phyloP scores from a whole-genome alignment of 2,329 filamentous ascomycete genomes.

The Ceratocystis harringtonii region DNA sequence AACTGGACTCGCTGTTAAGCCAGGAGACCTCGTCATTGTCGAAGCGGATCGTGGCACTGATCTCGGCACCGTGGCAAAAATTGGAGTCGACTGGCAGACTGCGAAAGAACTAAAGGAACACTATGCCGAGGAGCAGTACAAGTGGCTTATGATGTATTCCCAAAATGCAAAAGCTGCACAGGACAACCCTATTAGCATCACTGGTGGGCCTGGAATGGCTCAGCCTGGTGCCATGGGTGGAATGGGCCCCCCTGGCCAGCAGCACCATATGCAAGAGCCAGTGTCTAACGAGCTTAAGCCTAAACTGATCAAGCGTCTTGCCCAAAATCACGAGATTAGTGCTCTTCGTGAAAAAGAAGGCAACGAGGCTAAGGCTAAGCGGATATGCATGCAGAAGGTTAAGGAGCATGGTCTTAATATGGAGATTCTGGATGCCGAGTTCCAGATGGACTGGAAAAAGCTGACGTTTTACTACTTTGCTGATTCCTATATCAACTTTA shows the following conservation, averaged over 20 bases:
- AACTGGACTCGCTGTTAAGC: slow-evolving; percentile 77
- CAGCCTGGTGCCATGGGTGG: slow-evolving; percentile 50
- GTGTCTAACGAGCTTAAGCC: slow-evolving; percentile 69
- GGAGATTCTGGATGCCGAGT: slow-evolving; percentile 97
- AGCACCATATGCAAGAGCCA: slow-evolving; percentile 58
- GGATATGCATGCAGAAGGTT: slow-evolving; percentile 92
- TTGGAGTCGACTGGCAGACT: slow-evolving; percentile 73
- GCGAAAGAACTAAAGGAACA: slow-evolving; percentile 83
- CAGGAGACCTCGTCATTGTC: slow-evolving; percentile 88
- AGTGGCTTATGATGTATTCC: slow-evolving; percentile 98
- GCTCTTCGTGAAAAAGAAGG: slow-evolving; percentile 89
- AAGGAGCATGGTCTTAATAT: slow-evolving; percentile 88
- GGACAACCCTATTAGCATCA: slow-evolving; percentile 44
- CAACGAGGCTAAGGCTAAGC: slow-evolving; percentile 92
- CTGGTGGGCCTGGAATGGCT: neutral
- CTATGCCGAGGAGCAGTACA: slow-evolving; percentile 89
- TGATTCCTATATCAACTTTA: slow-evolving; percentile 97
- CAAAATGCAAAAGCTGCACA: slow-evolving; percentile 53
- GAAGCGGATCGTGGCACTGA: slow-evolving; percentile 95
- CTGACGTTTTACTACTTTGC: slow-evolving; percentile 98
- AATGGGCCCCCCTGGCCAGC: slow-evolving; percentile 60
- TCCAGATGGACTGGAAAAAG: slow-evolving; percentile 99
- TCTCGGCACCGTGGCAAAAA: slow-evolving; percentile 77
- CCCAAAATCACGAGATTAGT: slow-evolving; percentile 79
- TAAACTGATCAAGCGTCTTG: slow-evolving; percentile 90